A percentile compares a stretch with the other conserved stretches of the same genome.
phyloP scores from a whole-genome alignment of 164 flowering plant genomes.

The Saururus chinensis region DNA sequence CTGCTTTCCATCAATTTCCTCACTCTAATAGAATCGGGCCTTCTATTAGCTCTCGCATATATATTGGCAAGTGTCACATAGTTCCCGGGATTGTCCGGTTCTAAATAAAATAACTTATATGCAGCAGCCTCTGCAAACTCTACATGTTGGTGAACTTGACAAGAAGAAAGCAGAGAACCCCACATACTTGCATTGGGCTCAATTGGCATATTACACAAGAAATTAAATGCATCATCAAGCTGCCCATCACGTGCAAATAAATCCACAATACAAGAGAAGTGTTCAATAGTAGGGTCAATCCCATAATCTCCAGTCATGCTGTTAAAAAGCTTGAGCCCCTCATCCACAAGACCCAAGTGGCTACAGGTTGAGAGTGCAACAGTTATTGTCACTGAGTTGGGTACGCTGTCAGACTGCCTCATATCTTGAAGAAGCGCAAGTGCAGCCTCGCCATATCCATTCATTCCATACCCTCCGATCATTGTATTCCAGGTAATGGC shows the following conservation, averaged over 20 bases:
- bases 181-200: slow-evolving; percentile 35
- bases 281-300: slow-evolving; percentile 33
- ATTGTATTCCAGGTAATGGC: slow-evolving; percentile 47
- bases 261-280: slow-evolving; percentile 46
- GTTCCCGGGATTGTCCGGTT: slow-evolving; percentile 45
- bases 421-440: slow-evolving; percentile 29
- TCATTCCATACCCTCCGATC: slow-evolving; percentile 37
- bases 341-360: slow-evolving; percentile 53
- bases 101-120: slow-evolving; percentile 35
- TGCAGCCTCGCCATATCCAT: slow-evolving; percentile 37
- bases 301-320: slow-evolving; percentile 20
- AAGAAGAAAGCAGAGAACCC: slow-evolving; percentile 46
- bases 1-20: slow-evolving; percentile 40
- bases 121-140: slow-evolving; percentile 32
- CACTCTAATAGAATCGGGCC: slow-evolving; percentile 35
- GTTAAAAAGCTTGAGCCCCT: slow-evolving; percentile 37
- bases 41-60: slow-evolving; percentile 35
- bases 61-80: slow-evolving; percentile 44
- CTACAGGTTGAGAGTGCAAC: slow-evolving; percentile 47
- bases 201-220: slow-evolving; percentile 28
- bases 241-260: slow-evolving; percentile 36
- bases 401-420: slow-evolving; percentile 23
- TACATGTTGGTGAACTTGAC: slow-evolving; percentile 27
- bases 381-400: slow-evolving; percentile 38
- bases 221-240: slow-evolving; percentile 33